These are phyloP conservation scores for Epichloe uncinata DNA, from an alignment of 2,329 filamentous ascomycete species.

Conservation along the genomic window DNA sequence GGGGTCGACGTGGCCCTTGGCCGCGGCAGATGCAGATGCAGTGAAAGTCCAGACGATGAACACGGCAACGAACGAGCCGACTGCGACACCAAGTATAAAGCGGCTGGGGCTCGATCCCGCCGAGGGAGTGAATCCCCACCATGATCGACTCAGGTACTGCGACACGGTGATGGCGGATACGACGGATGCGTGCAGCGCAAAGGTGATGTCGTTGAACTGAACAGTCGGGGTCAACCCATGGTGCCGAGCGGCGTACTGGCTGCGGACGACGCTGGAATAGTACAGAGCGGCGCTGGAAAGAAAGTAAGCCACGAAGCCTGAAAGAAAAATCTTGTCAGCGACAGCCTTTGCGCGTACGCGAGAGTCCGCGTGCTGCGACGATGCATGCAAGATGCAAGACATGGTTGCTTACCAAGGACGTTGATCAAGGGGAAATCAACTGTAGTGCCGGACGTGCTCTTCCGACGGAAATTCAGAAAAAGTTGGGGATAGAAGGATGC, in stretches of 20 bases:
- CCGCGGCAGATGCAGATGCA: conserved; percentile 26
- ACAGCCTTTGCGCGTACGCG: not conserved
- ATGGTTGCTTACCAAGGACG: conserved; percentile 30
- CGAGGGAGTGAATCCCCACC: conserved; percentile 65
- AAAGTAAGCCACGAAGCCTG: conserved; percentile 62
- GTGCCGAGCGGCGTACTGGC: conserved; percentile 75
- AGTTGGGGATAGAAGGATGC: conserved; percentile 88
- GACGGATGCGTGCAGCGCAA: conserved; percentile 68
- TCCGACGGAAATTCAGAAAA: conserved; percentile 62
- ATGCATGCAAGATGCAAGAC: too few species aligned
- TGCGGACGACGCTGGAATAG: conserved; percentile 62
- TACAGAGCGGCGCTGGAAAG: conserved; percentile 64
- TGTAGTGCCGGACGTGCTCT: conserved; percentile 69
- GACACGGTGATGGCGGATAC: conserved; percentile 61
- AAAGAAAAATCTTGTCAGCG: not conserved
- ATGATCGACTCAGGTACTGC: conserved; percentile 59
- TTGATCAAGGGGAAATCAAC: conserved; percentile 85
- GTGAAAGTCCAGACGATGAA: conserved; percentile 35
- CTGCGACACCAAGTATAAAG: conserved; percentile 54
- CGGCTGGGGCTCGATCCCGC: conserved; percentile 40
- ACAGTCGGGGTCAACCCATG: conserved; percentile 67
- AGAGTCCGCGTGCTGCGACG: too few species aligned
- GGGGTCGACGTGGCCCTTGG: conserved; percentile 21
- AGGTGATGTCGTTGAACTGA: conserved; percentile 78
- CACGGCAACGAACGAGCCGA: conserved; percentile 52